A percentile compares a stretch with the other conserved stretches of the same genome.
Evolutionary conservation across 2,329 filamentous ascomycete species (phyloP).

Genomic region (Keithomyces neogunnii): DNA sequence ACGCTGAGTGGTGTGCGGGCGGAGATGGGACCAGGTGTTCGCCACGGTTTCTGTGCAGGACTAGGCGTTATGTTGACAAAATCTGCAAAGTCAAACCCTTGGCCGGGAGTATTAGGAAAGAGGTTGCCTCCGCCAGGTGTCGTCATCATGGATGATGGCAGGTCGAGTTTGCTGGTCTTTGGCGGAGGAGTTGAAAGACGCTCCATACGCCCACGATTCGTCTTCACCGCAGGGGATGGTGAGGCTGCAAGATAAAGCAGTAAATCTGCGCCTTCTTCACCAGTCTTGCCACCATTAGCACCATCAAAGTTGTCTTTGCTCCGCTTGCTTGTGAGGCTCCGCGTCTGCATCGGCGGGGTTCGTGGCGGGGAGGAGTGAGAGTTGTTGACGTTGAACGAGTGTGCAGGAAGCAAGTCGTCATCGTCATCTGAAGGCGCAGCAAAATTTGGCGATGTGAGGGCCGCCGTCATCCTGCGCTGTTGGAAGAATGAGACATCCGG

Average conservation of each 20-base stretch:
- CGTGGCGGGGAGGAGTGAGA: conserved; percentile 74
- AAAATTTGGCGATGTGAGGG: conserved; percentile 52
- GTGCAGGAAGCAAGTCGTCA: conserved; percentile 68
- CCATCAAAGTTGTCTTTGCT: conserved; percentile 37
- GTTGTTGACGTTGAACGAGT: conserved; percentile 60
- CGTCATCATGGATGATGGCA: conserved; percentile 83
- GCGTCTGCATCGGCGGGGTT: conserved; percentile 64
- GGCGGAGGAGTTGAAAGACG: conserved; percentile 71
- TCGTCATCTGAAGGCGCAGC: conserved; percentile 67
- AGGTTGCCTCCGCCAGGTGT: conserved; percentile 66
- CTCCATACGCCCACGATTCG: conserved; percentile 43
- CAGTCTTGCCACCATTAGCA: conserved; percentile 45
- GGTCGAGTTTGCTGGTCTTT: conserved; percentile 55
- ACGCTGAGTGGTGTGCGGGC: conserved; percentile 54
- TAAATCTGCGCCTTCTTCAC: conserved; percentile 74
- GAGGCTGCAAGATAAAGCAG: conserved; percentile 83
- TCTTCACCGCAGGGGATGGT: conserved; percentile 69
- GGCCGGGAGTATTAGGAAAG: conserved; percentile 70
- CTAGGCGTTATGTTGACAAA: conserved; percentile 97
- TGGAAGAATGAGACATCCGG: conserved; percentile 75
- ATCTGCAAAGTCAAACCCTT: conserved; percentile 86
- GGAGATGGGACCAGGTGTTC: conserved; percentile 58
- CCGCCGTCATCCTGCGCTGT: conserved; percentile 57
- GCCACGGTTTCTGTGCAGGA: conserved; percentile 84
- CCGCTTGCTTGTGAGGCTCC: conserved; percentile 36